Base-by-base conservation (phyloP, 148 eudicot genomes). In the Chenopodium suecicum region DNA sequence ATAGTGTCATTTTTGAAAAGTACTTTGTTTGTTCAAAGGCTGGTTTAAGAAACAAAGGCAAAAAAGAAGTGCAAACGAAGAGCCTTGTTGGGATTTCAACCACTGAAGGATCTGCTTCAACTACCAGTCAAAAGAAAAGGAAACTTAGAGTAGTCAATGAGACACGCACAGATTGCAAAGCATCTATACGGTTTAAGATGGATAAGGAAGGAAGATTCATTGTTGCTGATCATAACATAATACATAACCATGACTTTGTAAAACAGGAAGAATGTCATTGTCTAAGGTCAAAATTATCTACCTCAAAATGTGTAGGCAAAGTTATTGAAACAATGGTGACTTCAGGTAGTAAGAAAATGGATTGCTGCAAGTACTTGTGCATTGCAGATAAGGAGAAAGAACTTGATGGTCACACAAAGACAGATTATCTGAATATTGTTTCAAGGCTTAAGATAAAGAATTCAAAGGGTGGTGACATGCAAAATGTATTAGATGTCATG, bases 111-210 rank as follows among this genome's bases (percentile, higher is more conserved):
- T 66, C 34, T 27, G 29, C 70, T 1, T 27, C 70, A 27, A 22
- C 37, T 22, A 11, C 17, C 10, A 66, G 34, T 66, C 29, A 27
- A 66, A 66, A 34, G 37, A 66, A 66, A 25, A 66, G 70, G 70
- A 66, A 66, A 66, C 37, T 29, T 66, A 66, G 70, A 66, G 70
- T 66, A 34, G 70, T 66, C 16, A 66, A 11, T 66, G 70, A 66
- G 70, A 66, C 70, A 12, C 70, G 37, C 17, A 66, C 70, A 23
- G 70, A 66, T 29, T 66, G 70, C 70, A 66, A 66, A 66, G 70
- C 70, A 27, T 66, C 27, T 66, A 12, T 66, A 66, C 13, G 70
- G 34, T 66, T 66, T 66, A 66, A 66, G 34, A 23, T 66, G 70
- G 29, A 12, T 29, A 66, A 66, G 34, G 70, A 66, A 66, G 70